A percentile compares a stretch with the other conserved stretches of the same genome.
phyloP scores from a whole-genome alignment of 176 grass and related monocot species.

The Poa pratensis region DNA sequence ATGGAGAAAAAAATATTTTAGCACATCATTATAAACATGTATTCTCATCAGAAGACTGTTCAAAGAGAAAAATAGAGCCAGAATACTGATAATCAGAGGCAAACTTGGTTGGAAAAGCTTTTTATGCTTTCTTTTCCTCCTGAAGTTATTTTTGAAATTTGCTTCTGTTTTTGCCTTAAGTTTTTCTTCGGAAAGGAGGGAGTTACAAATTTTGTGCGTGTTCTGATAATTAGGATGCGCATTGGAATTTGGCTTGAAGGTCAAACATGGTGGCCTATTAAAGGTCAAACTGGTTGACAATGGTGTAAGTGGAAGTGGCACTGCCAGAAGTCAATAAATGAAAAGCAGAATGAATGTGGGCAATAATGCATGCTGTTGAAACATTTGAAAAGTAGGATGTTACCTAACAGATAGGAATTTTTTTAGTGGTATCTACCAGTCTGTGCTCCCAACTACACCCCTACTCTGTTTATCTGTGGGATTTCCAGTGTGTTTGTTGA shows the following conservation, averaged over 20 bases:
- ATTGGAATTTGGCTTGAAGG: constrained; percentile 26
- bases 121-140: not conserved
- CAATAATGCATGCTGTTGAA: constrained; percentile 45
- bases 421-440: constrained; percentile 15
- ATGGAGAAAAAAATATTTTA: not conserved
- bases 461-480: not conserved
- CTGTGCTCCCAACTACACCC: not conserved
- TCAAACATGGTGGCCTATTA: constrained; percentile 43
- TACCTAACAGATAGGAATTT: constrained; percentile 46
- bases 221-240: constrained; percentile 9
- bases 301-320: constrained; percentile 45
- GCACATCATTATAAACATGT: constrained; percentile 5
- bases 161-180: not conserved
- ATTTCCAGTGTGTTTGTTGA: constrained; percentile 23
- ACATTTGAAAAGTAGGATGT: constrained; percentile 33
- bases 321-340: constrained; percentile 35
- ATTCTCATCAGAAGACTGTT: constrained; percentile 23
- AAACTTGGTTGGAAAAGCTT: constrained; percentile 30
- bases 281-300: constrained; percentile 44
- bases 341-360: constrained; percentile 49
- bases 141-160: not conserved
- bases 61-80: constrained; percentile 12
- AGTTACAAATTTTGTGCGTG: not conserved
- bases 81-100: constrained; percentile 19
- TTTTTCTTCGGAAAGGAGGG: not conserved